Evolutionary conservation across 805 yeast genomes (phyloP).

Genomic region (Candida alai): DNA sequence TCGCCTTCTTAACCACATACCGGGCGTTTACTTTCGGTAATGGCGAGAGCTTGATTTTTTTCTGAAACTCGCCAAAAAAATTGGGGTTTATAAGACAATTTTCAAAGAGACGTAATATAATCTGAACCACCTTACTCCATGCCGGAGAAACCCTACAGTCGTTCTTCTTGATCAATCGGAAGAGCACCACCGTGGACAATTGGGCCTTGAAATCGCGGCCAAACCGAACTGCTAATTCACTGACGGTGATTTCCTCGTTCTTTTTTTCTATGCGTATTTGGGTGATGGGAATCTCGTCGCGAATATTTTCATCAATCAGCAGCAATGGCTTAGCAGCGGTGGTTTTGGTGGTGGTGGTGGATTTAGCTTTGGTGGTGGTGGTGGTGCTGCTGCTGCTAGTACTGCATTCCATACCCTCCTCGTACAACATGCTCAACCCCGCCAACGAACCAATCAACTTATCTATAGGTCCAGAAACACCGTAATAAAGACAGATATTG

Average conservation of each 20-base stretch:
- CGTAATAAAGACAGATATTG: slow-evolving; percentile 64
- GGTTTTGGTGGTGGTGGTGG: not conserved
- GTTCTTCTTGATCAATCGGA: slow-evolving; percentile 66
- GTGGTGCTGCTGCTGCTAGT: too few relatives aligned
- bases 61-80: slow-evolving; percentile 61
- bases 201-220: slow-evolving; percentile 94
- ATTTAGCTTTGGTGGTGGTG: not conserved
- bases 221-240: slow-evolving; percentile 75
- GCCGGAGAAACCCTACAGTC: slow-evolving; percentile 46
- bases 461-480: slow-evolving; percentile 55
- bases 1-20: slow-evolving; percentile 57
- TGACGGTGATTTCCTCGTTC: slow-evolving; percentile 62
- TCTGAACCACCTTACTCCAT: slow-evolving; percentile 60
- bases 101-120: slow-evolving; percentile 63
- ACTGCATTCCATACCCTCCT: too few relatives aligned
- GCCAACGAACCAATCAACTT: slow-evolving; percentile 63
- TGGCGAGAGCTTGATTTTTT: slow-evolving; percentile 45
- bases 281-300: slow-evolving; percentile 43
- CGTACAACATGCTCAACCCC: slow-evolving; percentile 65
- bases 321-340: not conserved
- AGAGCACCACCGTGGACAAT: slow-evolving; percentile 78
- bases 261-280: slow-evolving; percentile 50
- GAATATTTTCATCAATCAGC: slow-evolving; percentile 20
- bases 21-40: slow-evolving; percentile 65
- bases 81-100: slow-evolving; percentile 67